Conservation (phyloP, 2,329 filamentous ascomycete genomes). For the Intubia oerlemansii region DNA sequence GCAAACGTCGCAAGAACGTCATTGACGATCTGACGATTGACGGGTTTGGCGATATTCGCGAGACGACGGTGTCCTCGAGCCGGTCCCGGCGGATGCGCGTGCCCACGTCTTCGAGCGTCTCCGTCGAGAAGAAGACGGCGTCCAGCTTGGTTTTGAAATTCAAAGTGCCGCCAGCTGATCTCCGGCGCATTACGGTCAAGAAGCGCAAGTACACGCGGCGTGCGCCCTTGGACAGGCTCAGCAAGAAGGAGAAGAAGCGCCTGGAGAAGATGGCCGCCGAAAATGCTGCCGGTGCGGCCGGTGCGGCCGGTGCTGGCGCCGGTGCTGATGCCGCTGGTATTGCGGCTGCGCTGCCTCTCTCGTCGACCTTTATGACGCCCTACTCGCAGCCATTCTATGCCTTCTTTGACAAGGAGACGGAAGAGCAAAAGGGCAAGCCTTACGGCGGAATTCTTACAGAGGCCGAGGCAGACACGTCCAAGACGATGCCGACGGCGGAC, state of each 20-base stretch:
- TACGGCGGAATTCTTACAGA: constrained; percentile 89
- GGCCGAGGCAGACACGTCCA: constrained; percentile 72
- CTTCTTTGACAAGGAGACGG: constrained; percentile 72
- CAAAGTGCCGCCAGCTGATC: constrained; percentile 30
- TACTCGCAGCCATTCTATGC: constrained; percentile 71
- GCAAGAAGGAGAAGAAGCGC: constrained; percentile 9
- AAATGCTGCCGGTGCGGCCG: background rate
- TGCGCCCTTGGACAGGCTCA: constrained; percentile 16
- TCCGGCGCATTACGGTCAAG: constrained; percentile 37
- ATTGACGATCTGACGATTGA: constrained; percentile 20
- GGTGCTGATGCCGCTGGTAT: background rate
- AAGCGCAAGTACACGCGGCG: constrained; percentile 29
- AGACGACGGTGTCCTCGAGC: constrained; percentile 20
- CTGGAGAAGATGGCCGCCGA: constrained; percentile 1
- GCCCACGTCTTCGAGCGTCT: constrained; percentile 15
- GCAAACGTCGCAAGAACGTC: constrained; percentile 30
- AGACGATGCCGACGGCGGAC: constrained; percentile 58
- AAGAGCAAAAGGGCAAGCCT: constrained; percentile 78
- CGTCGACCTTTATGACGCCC: constrained; percentile 5
- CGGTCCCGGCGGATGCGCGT: constrained; percentile 36
- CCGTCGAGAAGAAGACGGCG: constrained; percentile 20
- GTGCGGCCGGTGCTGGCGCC: background rate
- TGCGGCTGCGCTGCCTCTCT: constrained; percentile 2
- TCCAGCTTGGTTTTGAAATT: constrained; percentile 34
- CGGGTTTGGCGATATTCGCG: constrained; percentile 12